A percentile compares a stretch with the other conserved stretches of the same genome.
Conservation (phyloP, 176 grass and related monocot genomes). For the Phyllostachys edulis region DNA sequence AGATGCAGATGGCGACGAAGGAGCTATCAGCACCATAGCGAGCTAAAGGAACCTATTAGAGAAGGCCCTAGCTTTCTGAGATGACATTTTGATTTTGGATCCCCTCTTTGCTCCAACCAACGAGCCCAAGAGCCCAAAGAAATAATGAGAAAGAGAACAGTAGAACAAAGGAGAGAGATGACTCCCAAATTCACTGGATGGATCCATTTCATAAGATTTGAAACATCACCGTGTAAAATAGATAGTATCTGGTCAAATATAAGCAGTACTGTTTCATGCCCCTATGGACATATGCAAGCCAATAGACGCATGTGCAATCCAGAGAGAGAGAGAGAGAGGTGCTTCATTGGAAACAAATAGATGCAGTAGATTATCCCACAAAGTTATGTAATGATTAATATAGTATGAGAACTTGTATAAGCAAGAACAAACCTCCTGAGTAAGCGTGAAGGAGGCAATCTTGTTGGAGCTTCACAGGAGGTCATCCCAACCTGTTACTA, state of each 20-base stretch:
- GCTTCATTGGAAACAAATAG: not conserved
- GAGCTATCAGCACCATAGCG: slow-evolving; percentile 20
- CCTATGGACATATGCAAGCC: not conserved
- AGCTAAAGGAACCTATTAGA: slow-evolving; percentile 25
- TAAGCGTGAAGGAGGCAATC: slow-evolving; percentile 67
- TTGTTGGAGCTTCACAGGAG: slow-evolving; percentile 85
- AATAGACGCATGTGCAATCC: not conserved
- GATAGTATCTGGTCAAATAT: not conserved
- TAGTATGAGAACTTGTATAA: not conserved
- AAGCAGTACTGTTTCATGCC: not conserved
- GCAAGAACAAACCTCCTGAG: slow-evolving; percentile 48
- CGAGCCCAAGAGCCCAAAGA: slow-evolving; percentile 12
- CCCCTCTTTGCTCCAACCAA: slow-evolving; percentile 10
- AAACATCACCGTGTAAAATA: not conserved
- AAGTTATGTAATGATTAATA: not conserved
- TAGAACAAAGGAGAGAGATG: slow-evolving; percentile 4
- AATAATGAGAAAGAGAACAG: not conserved
- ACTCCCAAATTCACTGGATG: slow-evolving; percentile 10
- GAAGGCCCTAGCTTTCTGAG: slow-evolving; percentile 31
- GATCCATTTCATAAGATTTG: not conserved
- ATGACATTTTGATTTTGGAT: slow-evolving; percentile 33
- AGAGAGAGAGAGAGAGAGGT: not conserved
- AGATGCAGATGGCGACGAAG: not conserved
- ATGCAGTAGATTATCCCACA: not conserved
- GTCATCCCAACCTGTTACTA: slow-evolving; percentile 80